Base-by-base conservation (phyloP, 305 asterid species). In the Fraxinus dipetala region DNA sequence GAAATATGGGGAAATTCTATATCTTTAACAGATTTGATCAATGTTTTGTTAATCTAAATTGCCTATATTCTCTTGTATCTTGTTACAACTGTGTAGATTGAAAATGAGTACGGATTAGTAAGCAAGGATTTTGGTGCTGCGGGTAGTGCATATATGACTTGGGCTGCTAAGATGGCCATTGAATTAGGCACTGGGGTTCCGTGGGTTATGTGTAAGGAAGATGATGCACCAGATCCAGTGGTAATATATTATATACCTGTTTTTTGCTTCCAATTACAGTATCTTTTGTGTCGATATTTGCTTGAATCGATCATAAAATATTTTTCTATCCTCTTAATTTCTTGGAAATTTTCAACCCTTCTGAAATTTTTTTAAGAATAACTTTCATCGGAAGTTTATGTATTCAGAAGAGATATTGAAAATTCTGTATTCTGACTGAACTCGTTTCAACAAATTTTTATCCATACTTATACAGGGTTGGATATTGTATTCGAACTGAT, bases 151-250 rank as follows among this genome's bases (percentile, higher is more conserved):
- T 95, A 95, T 86, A 89, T 89, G 90, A 82, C 89, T 56, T 95
- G 99, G 99, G 99, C 99, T 13, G 99, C 99, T 63, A 93, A 92
- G 79, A 92, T 95, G 97, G 98, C 98, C 28, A 91, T 89, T 22
- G 92, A 84, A 59, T 85, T 91, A 63, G 84, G 84, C 67, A 96
- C 98, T 0, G 98, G 98, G 6, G 98, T 96, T 79, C 99, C 99
- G 0, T 96, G 99, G 99, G 81, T 93, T 81, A 96, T 96, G 99
- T 96, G 99, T 72, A 94, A 94, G 84, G 93, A 96, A 82, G 93
- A 91, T 0, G 98, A 96, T 75, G 98, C 98, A 80, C 99, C 99
- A 0, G 99, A 96, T 87, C 97, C 99, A 5, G 94, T 96, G 98
- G 99, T 96, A 87, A 89, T 69, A 89, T 74, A 13, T 36, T 11